These are phyloP conservation scores for Porphyrellus cyaneotinctus DNA, from an alignment of 768 basidiomycete species.

Conservation along the genomic window DNA sequence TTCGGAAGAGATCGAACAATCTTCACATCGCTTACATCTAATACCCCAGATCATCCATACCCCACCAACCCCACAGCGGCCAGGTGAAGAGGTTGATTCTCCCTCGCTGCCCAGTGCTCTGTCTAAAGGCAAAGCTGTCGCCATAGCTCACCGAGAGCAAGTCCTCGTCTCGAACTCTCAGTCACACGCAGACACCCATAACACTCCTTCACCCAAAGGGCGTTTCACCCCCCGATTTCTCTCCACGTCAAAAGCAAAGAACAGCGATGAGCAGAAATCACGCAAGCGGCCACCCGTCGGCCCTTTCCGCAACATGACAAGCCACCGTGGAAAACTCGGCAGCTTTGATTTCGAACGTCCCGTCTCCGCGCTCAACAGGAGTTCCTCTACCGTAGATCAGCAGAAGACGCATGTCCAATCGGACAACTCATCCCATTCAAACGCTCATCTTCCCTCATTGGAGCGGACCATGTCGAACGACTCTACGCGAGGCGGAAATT, in stretches of 20 bases:
- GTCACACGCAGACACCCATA: slow-evolving; percentile 8
- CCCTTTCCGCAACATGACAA: slow-evolving; percentile 28
- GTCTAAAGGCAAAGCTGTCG: slow-evolving; percentile 13
- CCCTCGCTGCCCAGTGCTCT: slow-evolving; percentile 1
- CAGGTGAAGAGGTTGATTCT: slow-evolving; percentile 12
- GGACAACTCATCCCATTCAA: slow-evolving; percentile 9
- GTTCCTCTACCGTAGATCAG: slow-evolving; percentile 25
- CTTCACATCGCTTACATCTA: slow-evolving; percentile 22
- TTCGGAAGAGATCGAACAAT: slow-evolving; percentile 23
- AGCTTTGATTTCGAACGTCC: slow-evolving; percentile 78
- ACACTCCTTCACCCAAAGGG: slow-evolving; percentile 8
- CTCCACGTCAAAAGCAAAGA: slow-evolving; percentile 24
- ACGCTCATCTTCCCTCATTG: slow-evolving; percentile 13
- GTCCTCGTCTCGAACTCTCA: slow-evolving; percentile 25
- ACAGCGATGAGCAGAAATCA: slow-evolving; percentile 23
- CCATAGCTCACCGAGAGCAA: slow-evolving; percentile 24
- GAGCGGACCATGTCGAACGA: slow-evolving; percentile 29
- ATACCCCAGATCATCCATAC: slow-evolving; percentile 36
- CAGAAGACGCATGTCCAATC: slow-evolving; percentile 4
- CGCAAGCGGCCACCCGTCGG: slow-evolving; percentile 17
- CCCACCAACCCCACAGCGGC: slow-evolving; percentile 34
- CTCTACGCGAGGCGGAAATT: slow-evolving; percentile 18
- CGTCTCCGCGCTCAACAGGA: slow-evolving; percentile 35
- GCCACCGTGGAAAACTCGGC: slow-evolving; percentile 56
- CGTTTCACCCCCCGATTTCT: slow-evolving; percentile 33